Base-by-base conservation (phyloP, 257 asterid species). In the Leptodermis oblonga region DNA sequence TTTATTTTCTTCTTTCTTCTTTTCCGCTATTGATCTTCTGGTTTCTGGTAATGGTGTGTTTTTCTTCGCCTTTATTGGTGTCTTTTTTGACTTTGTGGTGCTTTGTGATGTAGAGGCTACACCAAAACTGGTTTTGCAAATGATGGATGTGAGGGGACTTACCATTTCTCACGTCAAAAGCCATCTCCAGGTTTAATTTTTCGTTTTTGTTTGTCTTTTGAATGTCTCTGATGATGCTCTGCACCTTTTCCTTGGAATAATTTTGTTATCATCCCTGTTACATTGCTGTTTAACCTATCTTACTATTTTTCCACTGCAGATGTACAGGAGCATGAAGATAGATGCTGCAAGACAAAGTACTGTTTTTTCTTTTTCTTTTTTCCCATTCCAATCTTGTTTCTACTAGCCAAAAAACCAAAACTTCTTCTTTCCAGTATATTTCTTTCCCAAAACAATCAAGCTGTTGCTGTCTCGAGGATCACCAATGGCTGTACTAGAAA, bases 141-240 rank as follows among this genome's bases (percentile, higher is more conserved):
- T 82, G 77, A 92, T 92, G 98, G 94, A 89, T 79, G 92, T 89
- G 8, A 85, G 84, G 81, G 96, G 98, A 26, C 89, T 92, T 73
- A 89, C 96, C 30, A 92, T 89, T 66, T 85, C 98, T 77, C 98
- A 92, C 81, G 98, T 92, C 68, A 92, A 92, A 81, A 89, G 96
- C 83, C 98, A 92, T 65, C 86, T 92, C 5, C 98, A 92, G 92
- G 98, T 85, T 54, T 15, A 31, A 8, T 49, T 41, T 17, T 33
- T 12, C 10, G 5, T 5, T 9, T 7, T 25, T 62, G 8, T 15
- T 25, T 58, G 13, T 7, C 18, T 15, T 28, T 33, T 45, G 54
- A 59, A 34, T 61, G 34, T 46, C 25, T 3, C 17, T n/a, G n/a
- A n/a, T 33, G 23, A 1, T 23, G 31, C 8, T 52, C 14, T 18